A percentile compares a stretch with the other conserved stretches of the same genome.
phyloP scores from a whole-genome alignment of 2,329 filamentous ascomycete genomes.

The Claviceps purpurea region DNA sequence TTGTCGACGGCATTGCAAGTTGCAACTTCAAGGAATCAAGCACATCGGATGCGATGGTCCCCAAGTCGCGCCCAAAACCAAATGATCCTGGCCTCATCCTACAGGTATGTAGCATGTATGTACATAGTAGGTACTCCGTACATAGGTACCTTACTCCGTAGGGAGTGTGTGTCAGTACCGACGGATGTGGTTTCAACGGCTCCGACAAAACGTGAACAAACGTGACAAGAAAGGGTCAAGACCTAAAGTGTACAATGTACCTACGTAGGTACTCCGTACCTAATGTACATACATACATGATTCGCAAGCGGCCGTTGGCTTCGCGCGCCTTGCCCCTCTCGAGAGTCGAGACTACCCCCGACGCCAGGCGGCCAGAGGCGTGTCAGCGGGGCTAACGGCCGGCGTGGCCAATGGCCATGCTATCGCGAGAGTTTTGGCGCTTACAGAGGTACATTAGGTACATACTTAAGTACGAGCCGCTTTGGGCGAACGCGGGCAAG shows the following conservation, averaged over 20 bases:
- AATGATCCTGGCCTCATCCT: background rate
- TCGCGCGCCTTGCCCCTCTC: background rate
- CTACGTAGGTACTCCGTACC: too few species aligned
- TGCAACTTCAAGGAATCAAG: too few species aligned
- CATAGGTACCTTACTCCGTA: background rate
- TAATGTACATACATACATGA: too few species aligned
- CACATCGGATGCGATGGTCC: background rate
- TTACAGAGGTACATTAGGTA: background rate
- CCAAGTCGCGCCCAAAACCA: too few species aligned
- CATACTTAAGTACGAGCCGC: background rate
- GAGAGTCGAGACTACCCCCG: background rate
- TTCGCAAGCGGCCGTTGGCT: background rate
- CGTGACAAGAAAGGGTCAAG: background rate
- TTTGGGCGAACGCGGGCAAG: background rate
- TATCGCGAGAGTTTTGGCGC: background rate
- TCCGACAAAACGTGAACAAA: background rate
- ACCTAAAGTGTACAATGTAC: background rate
- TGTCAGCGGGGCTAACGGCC: conserved; percentile 2
- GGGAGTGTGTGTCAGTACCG: background rate
- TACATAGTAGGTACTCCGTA: background rate
- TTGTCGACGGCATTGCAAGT: too few species aligned
- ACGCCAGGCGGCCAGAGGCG: conserved; percentile 5
- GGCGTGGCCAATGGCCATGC: background rate
- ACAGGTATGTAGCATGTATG: background rate
- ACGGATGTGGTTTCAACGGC: background rate